Base-by-base conservation (phyloP, 164 flowering plant species). In the Vitis cinerea region DNA sequence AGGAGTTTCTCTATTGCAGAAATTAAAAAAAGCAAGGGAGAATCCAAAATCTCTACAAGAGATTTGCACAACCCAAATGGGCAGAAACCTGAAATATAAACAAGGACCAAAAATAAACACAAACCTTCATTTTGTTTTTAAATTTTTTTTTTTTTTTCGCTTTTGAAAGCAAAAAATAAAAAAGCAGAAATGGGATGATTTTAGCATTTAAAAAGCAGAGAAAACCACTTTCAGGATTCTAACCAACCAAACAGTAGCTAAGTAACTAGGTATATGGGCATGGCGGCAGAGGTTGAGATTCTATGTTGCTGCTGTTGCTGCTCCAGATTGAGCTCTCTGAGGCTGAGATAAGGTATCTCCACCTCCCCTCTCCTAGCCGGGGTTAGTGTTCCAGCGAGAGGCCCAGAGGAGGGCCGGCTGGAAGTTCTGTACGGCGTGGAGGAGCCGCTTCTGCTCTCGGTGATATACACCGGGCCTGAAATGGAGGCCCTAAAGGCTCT, bases 221-320 rank as follows among this genome's bases (percentile, higher is more conserved):
- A 23, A 23, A 23, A 23, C 27, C 27, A 3, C 44, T 37, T 37
- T 6, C 4, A 37, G 7, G 44, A 37, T 37, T 37, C 44, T 37
- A 37, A 6, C 44, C 44, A 37, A 37, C 5, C 44, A 37, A 37
- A 37, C 44, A 37, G 4, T 37, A 37, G 44, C 44, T 61, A 91
- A 53, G 97, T 94, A 72, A 94, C 98, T 78, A 89, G 79, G 72
- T 92, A 94, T 44, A 94, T 87, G 64, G 97, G 97, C 86, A 79
- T 68, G 51, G 92, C 64, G 2, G 65, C 55, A 1, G 95, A 80
- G 19, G 87, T 77, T 1, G 92, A 82, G 54, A 86, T 74, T 81
- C 88, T 73, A 65, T 68, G 82, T 17, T 73, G 71, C 50, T 67
- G 72, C 19, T 68, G 78, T 50, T 59, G 70, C 56, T 72, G 78